Base-by-base conservation (phyloP, 495 filamentous ascomycete species). In the Clavariopsis aquatica region DNA sequence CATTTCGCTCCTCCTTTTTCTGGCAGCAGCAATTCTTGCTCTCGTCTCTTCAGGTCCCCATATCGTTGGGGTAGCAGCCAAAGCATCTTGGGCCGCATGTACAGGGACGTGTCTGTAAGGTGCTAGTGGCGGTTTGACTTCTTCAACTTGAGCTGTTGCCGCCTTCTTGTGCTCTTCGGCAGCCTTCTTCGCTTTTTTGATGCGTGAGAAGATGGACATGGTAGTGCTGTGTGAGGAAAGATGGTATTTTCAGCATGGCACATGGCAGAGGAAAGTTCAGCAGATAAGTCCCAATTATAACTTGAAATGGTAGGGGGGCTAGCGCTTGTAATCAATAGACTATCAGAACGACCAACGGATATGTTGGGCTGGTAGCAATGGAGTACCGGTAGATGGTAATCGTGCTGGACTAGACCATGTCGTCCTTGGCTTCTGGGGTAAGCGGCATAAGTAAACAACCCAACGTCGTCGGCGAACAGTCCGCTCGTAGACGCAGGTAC, bases 21-120 rank as follows among this genome's bases (percentile, higher is more conserved):
- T 36, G 17, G 52, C 47, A n/a, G 68, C 64, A 17, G 56, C 51
- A 8, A 70, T 68, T 23, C 53, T 51, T n/a, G 62, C 49, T 34
- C 49, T 65, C 17, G 52, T 36, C 24, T 70, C 60, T 47, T 57
- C 60, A 10, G 47, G 38, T 47, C 5, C 77, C 78, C 79, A 84
- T 24, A 71, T 77, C 0, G 78, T 72, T 7, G 84, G 85, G 1
- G 80, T 79, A 19, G 78, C 77, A n/a, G 78, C 75, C 43, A 85
- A 57, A 52, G 85, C 81, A 67, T 88, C 72, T 73, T 76, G 54
- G 66, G 69, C 71, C 5, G 71, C 72, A 49, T 74, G 73, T 17
- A 62, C 71, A 13, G 71, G 69, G 22, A 73, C 41, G 59, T 75
- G 69, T 59, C 69, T 74, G 69, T 75, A 75, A 15, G 66, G 65